Conservation (phyloP, 1,284 basidiomycete genomes). For the Phellopilus nigrolimitatus region DNA sequence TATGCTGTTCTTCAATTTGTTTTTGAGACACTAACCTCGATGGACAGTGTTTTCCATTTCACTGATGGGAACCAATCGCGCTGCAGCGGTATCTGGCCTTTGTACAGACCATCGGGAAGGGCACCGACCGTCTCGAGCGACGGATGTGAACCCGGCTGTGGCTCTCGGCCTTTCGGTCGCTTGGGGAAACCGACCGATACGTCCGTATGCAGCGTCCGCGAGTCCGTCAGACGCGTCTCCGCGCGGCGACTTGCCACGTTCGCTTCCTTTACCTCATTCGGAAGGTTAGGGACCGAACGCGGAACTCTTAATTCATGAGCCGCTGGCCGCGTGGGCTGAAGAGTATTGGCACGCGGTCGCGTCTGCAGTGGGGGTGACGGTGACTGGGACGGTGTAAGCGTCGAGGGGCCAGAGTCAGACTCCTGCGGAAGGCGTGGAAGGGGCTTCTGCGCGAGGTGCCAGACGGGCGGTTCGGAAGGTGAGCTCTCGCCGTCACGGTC, state of each 20-base stretch:
- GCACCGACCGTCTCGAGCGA: constrained; percentile 40
- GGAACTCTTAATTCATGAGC: no score
- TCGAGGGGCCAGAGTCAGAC: background rate
- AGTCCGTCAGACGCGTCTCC: constrained; percentile 37
- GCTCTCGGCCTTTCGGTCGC: constrained; percentile 44
- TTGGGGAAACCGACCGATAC: constrained; percentile 65
- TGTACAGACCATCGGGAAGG: constrained; percentile 63
- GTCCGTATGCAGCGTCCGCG: constrained; percentile 46
- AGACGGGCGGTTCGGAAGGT: background rate
- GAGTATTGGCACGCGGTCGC: background rate
- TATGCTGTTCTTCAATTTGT: background rate
- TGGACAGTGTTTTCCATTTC: constrained; percentile 58
- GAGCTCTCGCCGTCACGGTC: constrained; percentile 20
- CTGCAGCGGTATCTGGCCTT: constrained; percentile 48
- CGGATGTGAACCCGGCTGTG: constrained; percentile 36
- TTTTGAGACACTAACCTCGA: constrained; percentile 47
- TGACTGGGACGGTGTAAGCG: background rate
- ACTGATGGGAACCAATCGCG: constrained; percentile 59
- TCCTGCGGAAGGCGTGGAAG: constrained; percentile 13
- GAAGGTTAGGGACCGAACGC: no score
- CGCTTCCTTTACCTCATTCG: no score
- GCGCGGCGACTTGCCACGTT: no score
- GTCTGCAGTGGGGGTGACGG: background rate
- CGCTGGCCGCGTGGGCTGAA: background rate
- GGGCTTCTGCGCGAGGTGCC: constrained; percentile 6